A percentile compares a stretch with the other conserved stretches of the same genome.
Conservation (phyloP, 495 filamentous ascomycete genomes). For the Xylaria intraflava region DNA sequence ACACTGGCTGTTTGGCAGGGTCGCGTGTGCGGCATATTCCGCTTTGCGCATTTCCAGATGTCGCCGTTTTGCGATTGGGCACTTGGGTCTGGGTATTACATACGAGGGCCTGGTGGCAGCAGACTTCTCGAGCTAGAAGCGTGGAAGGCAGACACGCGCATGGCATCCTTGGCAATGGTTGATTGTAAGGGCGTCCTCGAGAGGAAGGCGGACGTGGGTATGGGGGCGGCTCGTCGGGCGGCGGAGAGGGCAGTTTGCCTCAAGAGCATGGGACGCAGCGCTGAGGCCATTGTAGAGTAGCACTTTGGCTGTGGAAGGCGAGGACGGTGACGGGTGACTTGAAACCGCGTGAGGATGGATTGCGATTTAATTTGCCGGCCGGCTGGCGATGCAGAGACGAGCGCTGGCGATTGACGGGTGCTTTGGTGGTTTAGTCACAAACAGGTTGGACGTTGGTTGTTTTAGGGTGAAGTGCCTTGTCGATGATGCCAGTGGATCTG, state of each 20-base stretch:
- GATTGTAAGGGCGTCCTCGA: conserved; percentile 27
- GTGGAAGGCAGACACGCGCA: conserved; percentile 61
- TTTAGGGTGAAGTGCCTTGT: conserved; percentile 5
- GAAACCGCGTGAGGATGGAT: not conserved
- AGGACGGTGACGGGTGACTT: too few species aligned
- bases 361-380: not conserved
- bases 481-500: conserved; percentile 2
- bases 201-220: conserved; percentile 11
- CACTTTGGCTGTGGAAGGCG: too few species aligned
- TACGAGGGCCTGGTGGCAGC: conserved; percentile 63
- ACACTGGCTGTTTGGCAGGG: too few species aligned
- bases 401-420: not conserved
- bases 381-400: not conserved
- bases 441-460: conserved; percentile 1
- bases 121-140: conserved; percentile 59
- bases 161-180: conserved; percentile 26
- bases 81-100: conserved; percentile 17
- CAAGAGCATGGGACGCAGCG: conserved; percentile 48
- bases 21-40: conserved; percentile 16
- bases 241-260: conserved; percentile 40
- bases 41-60: conserved; percentile 9
- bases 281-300: conserved; percentile 46
- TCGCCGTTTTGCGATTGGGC: not conserved
- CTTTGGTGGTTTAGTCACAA: not conserved
- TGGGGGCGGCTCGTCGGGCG: conserved; percentile 25